Evolutionary conservation across 2,329 filamentous ascomycete species (phyloP).

Genomic region (Colletotrichum incanum): DNA sequence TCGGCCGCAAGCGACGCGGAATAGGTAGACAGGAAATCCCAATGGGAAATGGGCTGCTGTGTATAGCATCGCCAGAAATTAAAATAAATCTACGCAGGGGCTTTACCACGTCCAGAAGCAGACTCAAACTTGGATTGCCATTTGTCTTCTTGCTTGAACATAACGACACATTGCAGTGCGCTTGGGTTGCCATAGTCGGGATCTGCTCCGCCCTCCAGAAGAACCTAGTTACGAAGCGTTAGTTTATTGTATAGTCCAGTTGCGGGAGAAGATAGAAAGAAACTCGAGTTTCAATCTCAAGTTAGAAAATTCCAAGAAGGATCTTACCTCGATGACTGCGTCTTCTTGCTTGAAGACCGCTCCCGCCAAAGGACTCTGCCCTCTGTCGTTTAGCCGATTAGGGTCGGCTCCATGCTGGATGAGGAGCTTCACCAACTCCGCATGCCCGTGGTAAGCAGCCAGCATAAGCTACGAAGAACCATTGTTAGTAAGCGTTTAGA

Average conservation of each 20-base stretch:
- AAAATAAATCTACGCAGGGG: conserved; percentile 27
- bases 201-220: conserved; percentile 69
- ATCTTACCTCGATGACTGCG: conserved; percentile 71
- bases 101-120: conserved; percentile 65
- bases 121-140: conserved; percentile 67
- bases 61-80: no score
- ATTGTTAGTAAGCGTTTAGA: background rate
- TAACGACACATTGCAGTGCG: conserved; percentile 63
- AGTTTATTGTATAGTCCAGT: background rate
- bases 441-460: conserved; percentile 78
- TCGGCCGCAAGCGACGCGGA: no score
- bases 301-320: background rate
- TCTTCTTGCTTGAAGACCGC: conserved; percentile 82
- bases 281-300: background rate
- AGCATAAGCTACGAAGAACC: conserved; percentile 73
- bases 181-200: conserved; percentile 67
- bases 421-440: conserved; percentile 72
- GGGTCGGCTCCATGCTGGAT: conserved; percentile 76
- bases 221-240: conserved; percentile 50
- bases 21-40: no score
- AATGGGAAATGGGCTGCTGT: no score
- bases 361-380: conserved; percentile 79
- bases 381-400: conserved; percentile 77
- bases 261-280: background rate
- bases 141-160: conserved; percentile 68